Conservation (phyloP, 371 early-diverging fungal species). For the Circinella umbellata region DNA sequence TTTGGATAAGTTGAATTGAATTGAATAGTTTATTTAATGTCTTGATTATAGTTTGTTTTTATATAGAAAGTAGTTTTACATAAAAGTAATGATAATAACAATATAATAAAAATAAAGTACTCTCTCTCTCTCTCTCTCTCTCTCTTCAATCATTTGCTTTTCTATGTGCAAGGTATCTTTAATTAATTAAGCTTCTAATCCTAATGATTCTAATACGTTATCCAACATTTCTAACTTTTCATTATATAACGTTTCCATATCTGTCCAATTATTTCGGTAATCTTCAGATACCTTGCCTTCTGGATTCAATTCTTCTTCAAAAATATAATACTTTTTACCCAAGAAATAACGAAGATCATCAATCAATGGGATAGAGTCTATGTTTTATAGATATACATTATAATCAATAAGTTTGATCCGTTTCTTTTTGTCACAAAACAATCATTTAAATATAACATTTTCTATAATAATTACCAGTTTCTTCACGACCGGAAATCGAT, state of each 20-base stretch:
- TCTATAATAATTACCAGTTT: slow-evolving; percentile 30
- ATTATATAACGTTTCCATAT: slow-evolving; percentile 35
- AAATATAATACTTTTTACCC: slow-evolving; percentile 36
- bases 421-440: background rate
- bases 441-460: too few relatives aligned
- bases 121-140: background rate
- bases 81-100: too few relatives aligned
- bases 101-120: too few relatives aligned
- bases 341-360: slow-evolving; percentile 44
- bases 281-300: slow-evolving; percentile 31
- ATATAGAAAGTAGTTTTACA: too few relatives aligned
- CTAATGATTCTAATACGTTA: slow-evolving; percentile 30
- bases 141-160: background rate
- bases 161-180: background rate
- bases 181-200: slow-evolving; percentile 40
- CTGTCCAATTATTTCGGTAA: slow-evolving; percentile 38
- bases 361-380: slow-evolving; percentile 44
- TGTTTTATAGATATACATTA: background rate
- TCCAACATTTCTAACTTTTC: slow-evolving; percentile 36
- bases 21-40: too few relatives aligned
- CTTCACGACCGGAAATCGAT: slow-evolving; percentile 35
- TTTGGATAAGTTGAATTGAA: too few relatives aligned
- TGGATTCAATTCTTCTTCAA: slow-evolving; percentile 37
- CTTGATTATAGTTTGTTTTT: too few relatives aligned
- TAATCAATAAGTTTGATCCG: background rate